Percentiles rank a stretch among this genome's conserved stretches.
These are phyloP conservation scores for Colletotrichum euphorbiae DNA, from an alignment of 2,329 filamentous ascomycete species.

Conservation along the genomic window DNA sequence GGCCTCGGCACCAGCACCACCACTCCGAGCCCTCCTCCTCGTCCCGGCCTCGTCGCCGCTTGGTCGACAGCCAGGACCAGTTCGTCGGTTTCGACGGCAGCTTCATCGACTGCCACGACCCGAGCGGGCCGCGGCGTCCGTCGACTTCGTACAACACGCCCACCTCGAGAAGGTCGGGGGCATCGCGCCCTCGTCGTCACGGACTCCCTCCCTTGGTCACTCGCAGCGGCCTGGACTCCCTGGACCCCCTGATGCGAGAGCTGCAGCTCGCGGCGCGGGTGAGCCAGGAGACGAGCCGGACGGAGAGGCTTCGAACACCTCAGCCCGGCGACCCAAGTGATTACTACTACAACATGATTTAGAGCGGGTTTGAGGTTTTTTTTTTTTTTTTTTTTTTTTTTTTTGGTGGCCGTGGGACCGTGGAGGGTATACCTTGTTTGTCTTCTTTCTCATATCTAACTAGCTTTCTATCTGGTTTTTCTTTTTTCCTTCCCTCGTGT, in stretches of 20 bases:
- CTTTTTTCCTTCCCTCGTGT: not conserved
- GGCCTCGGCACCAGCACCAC: conserved; percentile 11
- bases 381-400: no score
- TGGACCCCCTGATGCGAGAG: conserved; percentile 60
- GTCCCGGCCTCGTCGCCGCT: not conserved
- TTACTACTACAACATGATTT: conserved; percentile 32
- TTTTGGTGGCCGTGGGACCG: not conserved
- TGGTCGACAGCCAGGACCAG: not conserved
- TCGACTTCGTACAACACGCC: conserved; percentile 23
- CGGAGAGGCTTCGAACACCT: conserved; percentile 12
- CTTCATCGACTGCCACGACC: conserved; percentile 9
- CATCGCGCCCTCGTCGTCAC: conserved; percentile 3
- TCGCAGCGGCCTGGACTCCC: conserved; percentile 50
- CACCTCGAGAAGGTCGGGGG: not conserved
- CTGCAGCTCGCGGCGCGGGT: conserved; percentile 43
- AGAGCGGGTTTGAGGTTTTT: not conserved
- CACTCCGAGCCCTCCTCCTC: not conserved
- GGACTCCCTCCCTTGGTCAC: not conserved
- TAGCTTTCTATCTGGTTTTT: not conserved
- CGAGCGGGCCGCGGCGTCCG: conserved; percentile 4
- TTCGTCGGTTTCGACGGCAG: conserved; percentile 20
- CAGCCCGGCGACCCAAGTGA: conserved; percentile 12
- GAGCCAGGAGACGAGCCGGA: conserved; percentile 33
- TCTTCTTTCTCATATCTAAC: not conserved
- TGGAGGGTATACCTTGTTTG: conserved; percentile 13